Conservation (phyloP, 163 green algal genomes). For the Scenedesmus sp. region DNA sequence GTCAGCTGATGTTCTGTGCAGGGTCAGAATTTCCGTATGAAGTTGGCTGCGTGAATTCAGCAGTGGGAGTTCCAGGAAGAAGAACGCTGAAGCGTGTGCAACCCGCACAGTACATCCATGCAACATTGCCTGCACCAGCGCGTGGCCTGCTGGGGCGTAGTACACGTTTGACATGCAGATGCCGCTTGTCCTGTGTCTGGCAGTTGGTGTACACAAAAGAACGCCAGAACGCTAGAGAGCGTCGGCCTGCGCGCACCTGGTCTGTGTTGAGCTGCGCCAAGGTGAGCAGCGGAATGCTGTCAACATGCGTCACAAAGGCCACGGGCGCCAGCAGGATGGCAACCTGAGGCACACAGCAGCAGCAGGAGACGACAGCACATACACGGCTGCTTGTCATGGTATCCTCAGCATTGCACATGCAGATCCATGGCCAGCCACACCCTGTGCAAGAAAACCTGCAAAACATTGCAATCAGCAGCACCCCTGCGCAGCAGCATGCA, state of each 20-base stretch:
- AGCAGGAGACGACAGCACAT: neutral
- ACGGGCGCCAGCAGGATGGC: slow-evolving; percentile 81
- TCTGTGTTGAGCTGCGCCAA: slow-evolving; percentile 72
- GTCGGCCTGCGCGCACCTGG: slow-evolving; percentile 43
- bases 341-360: slow-evolving; percentile 50
- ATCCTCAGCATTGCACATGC: no score
- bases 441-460: no score
- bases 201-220: neutral
- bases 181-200: neutral
- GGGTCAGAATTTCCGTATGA: neutral
- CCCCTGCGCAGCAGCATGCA: neutral
- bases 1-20: neutral
- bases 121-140: neutral
- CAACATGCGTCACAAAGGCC: slow-evolving; percentile 70
- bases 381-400: no score
- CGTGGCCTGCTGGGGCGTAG: neutral
- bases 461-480: neutral
- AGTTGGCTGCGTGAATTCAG: no score
- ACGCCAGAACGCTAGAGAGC: no score
- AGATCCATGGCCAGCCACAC: no score
- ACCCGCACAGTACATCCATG: neutral
- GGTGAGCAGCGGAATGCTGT: slow-evolving; percentile 56
- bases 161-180: neutral
- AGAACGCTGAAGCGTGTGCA: neutral
- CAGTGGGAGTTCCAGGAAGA: no score